These are phyloP conservation scores for Lipomyces orientalis DNA, from an alignment of 805 yeast species.

Conservation along the genomic window DNA sequence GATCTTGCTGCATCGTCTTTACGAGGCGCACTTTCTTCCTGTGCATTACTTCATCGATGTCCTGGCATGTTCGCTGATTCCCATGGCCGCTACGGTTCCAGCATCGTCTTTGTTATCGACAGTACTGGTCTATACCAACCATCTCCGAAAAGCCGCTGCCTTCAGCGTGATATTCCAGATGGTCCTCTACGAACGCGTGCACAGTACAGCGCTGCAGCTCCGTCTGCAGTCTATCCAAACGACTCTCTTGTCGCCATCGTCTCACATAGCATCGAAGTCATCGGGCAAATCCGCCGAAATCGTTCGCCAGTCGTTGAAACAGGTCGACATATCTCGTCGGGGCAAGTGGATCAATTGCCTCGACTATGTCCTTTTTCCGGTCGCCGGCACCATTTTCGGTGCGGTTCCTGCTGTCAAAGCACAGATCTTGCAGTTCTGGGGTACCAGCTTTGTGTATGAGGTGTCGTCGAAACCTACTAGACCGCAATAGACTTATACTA, in stretches of 20 bases:
- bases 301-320: constrained; percentile 5
- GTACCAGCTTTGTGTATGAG: constrained; percentile 27
- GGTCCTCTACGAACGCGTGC: constrained; percentile 34
- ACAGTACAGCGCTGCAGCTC: constrained; percentile 18
- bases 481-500: neutral
- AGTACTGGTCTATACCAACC: constrained; percentile 19
- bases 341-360: constrained; percentile 10
- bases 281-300: neutral
- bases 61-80: constrained; percentile 26
- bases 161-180: constrained; percentile 32
- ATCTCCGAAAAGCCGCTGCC: constrained; percentile 31
- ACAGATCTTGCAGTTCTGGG: constrained; percentile 36
- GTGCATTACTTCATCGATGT: constrained; percentile 36
- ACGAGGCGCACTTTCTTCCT: constrained; percentile 39
- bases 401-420: constrained; percentile 35
- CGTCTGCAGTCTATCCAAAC: constrained; percentile 10
- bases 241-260: neutral
- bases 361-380: constrained; percentile 36
- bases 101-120: neutral
- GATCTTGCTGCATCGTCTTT: constrained; percentile 31
- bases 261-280: neutral
- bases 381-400: constrained; percentile 39
- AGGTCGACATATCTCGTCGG: constrained; percentile 12
- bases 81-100: constrained; percentile 7
- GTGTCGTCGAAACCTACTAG: constrained; percentile 35